Evolutionary conservation across 495 filamentous ascomycete genomes (phyloP).

Genomic region (Pseudevernia furfuracea): DNA sequence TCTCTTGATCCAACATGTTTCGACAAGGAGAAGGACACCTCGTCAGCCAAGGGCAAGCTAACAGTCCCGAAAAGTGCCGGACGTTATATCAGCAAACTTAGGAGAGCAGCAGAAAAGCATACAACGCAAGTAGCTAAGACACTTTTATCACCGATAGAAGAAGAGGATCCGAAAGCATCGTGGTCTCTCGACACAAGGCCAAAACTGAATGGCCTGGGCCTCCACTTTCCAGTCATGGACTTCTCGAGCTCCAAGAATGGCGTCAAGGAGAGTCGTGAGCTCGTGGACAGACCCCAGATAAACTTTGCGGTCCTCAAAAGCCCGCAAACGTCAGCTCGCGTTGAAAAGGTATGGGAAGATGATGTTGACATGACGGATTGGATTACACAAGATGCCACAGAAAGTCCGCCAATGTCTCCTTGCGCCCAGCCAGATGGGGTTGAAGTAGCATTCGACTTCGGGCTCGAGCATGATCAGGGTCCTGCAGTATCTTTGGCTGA

Average conservation of each 20-base stretch:
- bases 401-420: constrained; percentile 3
- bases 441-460: constrained; percentile 5
- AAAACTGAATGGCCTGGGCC: constrained; percentile 3
- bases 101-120: constrained; percentile 13
- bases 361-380: constrained; percentile 19
- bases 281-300: not conserved
- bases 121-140: constrained; percentile 10
- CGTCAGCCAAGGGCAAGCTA: not conserved
- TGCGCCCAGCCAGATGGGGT: not conserved
- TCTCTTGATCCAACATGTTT: constrained; percentile 10
- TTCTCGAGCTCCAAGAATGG: constrained; percentile 7
- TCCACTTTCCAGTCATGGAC: constrained; percentile 12
- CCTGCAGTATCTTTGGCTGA: not conserved
- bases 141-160: constrained; percentile 10
- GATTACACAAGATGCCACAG: constrained; percentile 1
- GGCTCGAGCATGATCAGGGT: not conserved
- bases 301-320: not conserved
- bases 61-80: not conserved
- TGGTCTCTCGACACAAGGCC: not conserved
- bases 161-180: constrained; percentile 9
- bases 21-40: constrained; percentile 2
- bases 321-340: not conserved
- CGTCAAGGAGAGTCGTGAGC: too few relatives aligned
- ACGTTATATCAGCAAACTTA: constrained; percentile 1
- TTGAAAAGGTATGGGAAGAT: not conserved